Percentiles rank a stretch among this genome's conserved stretches.
Conservation (phyloP, 2,329 filamentous ascomycete genomes). For the Aspergillus aculeatinus region DNA sequence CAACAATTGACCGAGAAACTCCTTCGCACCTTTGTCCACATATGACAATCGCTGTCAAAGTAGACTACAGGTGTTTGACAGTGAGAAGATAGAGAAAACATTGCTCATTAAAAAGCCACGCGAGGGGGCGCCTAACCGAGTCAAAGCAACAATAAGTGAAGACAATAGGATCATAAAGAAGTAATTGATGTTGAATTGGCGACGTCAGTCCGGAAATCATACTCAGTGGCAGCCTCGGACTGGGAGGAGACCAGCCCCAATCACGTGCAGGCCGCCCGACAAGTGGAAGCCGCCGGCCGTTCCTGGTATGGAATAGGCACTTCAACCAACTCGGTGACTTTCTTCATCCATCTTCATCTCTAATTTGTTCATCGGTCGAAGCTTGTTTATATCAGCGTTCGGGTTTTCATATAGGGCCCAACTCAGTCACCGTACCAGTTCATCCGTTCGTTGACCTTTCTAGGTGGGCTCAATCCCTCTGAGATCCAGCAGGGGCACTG, state of each 20-base stretch:
- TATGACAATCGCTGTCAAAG: background rate
- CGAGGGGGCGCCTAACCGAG: background rate
- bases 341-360: background rate
- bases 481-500: background rate
- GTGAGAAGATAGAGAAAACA: too few species aligned
- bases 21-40: background rate
- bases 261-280: background rate
- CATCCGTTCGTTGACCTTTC: background rate
- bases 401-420: background rate
- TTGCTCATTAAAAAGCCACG: too few species aligned
- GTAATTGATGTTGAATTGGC: background rate
- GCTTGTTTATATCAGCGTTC: background rate
- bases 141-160: background rate
- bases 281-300: background rate
- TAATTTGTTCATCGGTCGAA: too few species aligned
- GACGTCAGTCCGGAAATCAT: background rate
- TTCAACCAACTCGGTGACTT: background rate
- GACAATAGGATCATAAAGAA: background rate
- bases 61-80: background rate
- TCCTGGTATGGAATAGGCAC: background rate
- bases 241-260: background rate
- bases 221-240: background rate
- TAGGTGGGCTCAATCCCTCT: background rate
- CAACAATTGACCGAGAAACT: background rate
- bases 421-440: background rate